Conservation (phyloP, 2,329 filamentous ascomycete species). For the Alternaria conjuncta region DNA sequence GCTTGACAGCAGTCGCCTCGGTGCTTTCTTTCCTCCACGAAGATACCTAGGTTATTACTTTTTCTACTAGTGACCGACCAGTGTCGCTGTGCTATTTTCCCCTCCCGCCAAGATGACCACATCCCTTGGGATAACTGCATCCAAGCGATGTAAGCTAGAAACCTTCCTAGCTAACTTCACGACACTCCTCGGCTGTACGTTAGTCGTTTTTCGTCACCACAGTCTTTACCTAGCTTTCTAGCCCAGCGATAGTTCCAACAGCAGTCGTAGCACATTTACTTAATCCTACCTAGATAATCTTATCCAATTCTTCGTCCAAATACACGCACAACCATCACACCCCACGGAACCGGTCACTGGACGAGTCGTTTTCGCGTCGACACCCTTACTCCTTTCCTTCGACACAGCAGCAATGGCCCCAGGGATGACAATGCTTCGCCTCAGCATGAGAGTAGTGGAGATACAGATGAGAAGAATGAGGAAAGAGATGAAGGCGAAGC, state of each 20-base stretch:
- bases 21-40: background rate
- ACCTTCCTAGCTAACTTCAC: background rate
- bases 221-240: background rate
- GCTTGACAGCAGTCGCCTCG: background rate
- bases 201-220: background rate
- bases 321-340: too few relatives aligned
- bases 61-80: background rate
- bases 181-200: background rate
- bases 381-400: too few relatives aligned
- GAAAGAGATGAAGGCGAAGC: too few relatives aligned
- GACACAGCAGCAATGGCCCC: too few relatives aligned
- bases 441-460: too few relatives aligned
- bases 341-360: background rate
- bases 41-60: background rate
- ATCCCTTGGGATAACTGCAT: background rate
- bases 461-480: too few relatives aligned
- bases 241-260: background rate
- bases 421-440: too few relatives aligned
- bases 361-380: too few relatives aligned
- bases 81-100: background rate
- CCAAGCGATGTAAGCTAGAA: background rate
- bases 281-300: accelerated
- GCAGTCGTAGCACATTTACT: background rate
- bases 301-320: background rate
- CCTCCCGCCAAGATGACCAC: background rate